A percentile compares a stretch with the other conserved stretches of the same genome.
Evolutionary conservation across 1,139 yeast genomes (phyloP).

Genomic region (Nematodospora anomalae): DNA sequence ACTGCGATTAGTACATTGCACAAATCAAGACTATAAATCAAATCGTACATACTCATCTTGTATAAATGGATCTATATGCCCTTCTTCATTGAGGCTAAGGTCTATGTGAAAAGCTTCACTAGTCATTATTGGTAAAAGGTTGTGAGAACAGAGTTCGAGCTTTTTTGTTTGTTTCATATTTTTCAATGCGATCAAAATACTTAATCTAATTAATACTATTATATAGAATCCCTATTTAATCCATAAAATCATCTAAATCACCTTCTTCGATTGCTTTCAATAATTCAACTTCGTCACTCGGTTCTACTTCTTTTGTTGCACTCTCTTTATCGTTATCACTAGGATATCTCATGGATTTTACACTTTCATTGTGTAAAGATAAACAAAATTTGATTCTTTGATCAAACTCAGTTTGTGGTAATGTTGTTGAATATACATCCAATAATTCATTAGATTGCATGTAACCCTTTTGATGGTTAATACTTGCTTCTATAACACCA

Average conservation of each 20-base stretch:
- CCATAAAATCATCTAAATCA: conserved; percentile 52
- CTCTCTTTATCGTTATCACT: conserved; percentile 39
- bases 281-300: conserved; percentile 44
- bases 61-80: conserved; percentile 37
- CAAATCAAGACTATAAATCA: neutral
- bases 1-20: conserved; percentile 15
- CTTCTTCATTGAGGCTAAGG: conserved; percentile 23
- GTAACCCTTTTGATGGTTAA: conserved; percentile 87
- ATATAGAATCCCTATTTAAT: conserved; percentile 27
- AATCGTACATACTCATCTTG: conserved; percentile 38
- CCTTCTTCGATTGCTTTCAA: conserved; percentile 52
- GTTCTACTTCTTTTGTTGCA: conserved; percentile 28
- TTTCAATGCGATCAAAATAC: neutral
- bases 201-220: neutral
- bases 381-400: conserved; percentile 93
- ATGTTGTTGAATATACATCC: conserved; percentile 83
- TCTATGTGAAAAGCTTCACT: conserved; percentile 24
- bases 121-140: conserved; percentile 2
- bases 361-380: conserved; percentile 86
- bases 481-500: conserved; percentile 94
- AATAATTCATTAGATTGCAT: conserved; percentile 87
- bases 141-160: neutral
- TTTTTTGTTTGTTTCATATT: neutral
- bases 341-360: conserved; percentile 94
- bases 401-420: conserved; percentile 87